A percentile compares a stretch with the other conserved stretches of the same genome.
Conservation (phyloP, 2,329 filamentous ascomycete genomes). For the Colletotrichum liaoningense region DNA sequence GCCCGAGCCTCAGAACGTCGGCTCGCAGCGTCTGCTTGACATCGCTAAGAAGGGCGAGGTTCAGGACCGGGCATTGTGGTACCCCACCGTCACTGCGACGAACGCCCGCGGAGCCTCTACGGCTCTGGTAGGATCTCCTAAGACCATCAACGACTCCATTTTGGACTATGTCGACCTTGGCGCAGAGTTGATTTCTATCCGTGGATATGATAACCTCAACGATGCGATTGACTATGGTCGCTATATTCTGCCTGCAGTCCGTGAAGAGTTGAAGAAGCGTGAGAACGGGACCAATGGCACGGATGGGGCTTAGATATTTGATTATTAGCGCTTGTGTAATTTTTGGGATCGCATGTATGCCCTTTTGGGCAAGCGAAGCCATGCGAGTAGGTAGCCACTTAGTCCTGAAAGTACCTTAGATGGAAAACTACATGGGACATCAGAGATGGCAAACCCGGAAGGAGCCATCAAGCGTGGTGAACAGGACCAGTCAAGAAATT, state of each 20-base stretch:
- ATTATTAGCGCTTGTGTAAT: too few relatives aligned
- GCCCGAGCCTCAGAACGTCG: conserved; percentile 66
- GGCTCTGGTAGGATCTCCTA: conserved; percentile 65
- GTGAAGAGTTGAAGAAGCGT: conserved; percentile 47
- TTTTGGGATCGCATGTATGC: too few relatives aligned
- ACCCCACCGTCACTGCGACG: conserved; percentile 71
- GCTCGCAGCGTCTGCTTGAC: conserved; percentile 68
- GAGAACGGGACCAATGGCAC: conserved; percentile 9
- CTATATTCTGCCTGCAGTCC: conserved; percentile 63
- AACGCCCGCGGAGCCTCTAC: conserved; percentile 70
- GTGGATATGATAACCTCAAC: conserved; percentile 71
- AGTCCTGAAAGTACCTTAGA: background rate
- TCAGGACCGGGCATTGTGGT: conserved; percentile 72
- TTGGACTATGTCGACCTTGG: conserved; percentile 69
- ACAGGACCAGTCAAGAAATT: background rate
- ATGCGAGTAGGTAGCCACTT: background rate
- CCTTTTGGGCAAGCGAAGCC: background rate
- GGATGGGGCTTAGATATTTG: background rate
- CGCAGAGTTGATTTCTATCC: conserved; percentile 68
- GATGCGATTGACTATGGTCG: conserved; percentile 70
- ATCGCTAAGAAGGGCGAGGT: conserved; percentile 67
- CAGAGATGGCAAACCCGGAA: too few relatives aligned
- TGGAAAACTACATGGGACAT: background rate
- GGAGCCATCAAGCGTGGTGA: too few relatives aligned
- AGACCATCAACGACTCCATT: conserved; percentile 65